phyloP scores from a whole-genome alignment of 306 rosid genomes.

The Spatholobus suberectus region DNA sequence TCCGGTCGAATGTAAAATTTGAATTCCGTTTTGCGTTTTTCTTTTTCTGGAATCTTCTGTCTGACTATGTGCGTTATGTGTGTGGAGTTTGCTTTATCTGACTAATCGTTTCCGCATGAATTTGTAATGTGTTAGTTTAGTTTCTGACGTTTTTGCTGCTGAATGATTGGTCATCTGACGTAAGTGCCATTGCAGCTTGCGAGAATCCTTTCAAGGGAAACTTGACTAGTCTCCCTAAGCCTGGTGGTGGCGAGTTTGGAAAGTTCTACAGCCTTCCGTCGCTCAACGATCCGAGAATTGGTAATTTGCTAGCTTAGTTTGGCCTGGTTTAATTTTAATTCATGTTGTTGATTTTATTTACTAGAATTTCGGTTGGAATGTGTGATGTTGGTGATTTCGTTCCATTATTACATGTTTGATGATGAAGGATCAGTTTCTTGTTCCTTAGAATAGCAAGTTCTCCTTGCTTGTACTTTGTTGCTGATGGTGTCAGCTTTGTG shows the following conservation, averaged over 20 bases:
- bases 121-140: neutral
- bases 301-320: slow-evolving; percentile 50
- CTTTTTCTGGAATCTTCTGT: slow-evolving; percentile 1
- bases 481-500: slow-evolving; percentile 28
- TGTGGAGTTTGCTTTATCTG: neutral
- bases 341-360: neutral
- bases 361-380: slow-evolving; percentile 10
- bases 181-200: slow-evolving; percentile 57
- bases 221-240: slow-evolving; percentile 89
- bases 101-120: no score
- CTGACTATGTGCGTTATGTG: neutral
- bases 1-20: neutral
- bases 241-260: slow-evolving; percentile 96
- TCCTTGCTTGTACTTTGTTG: neutral
- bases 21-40: slow-evolving; percentile 15
- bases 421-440: neutral
- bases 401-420: neutral
- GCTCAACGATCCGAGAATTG: slow-evolving; percentile 89
- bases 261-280: slow-evolving; percentile 95
- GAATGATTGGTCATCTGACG: slow-evolving; percentile 30
- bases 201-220: slow-evolving; percentile 90
- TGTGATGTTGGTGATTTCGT: neutral
- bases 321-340: neutral
- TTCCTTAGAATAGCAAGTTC: neutral
- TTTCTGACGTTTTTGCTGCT: neutral